phyloP scores from a whole-genome alignment of 2,329 filamentous ascomycete species.

The Trichoderma semiorbis region DNA sequence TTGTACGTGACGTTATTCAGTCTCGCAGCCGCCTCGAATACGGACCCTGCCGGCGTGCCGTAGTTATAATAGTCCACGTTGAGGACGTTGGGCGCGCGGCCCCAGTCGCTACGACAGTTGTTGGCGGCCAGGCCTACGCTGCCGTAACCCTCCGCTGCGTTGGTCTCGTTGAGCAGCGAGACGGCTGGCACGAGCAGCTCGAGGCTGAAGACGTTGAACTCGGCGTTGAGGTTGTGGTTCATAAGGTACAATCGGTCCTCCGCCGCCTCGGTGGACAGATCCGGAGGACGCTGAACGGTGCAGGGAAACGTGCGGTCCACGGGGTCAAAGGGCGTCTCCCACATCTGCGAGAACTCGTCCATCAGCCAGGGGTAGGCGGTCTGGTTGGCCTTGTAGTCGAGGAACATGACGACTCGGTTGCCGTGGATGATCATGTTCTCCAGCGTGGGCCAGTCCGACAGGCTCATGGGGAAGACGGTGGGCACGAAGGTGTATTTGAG shows the following conservation, averaged over 20 bases:
- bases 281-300: constrained; percentile 70
- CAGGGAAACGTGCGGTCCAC: constrained; percentile 67
- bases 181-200: constrained; percentile 69
- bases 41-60: constrained; percentile 63
- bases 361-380: constrained; percentile 75
- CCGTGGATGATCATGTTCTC: constrained; percentile 68
- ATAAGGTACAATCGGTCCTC: constrained; percentile 70
- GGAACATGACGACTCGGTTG: constrained; percentile 73
- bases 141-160: constrained; percentile 61
- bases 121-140: constrained; percentile 62
- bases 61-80: constrained; percentile 84
- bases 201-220: constrained; percentile 63
- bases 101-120: constrained; percentile 63
- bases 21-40: constrained; percentile 69
- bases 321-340: constrained; percentile 86
- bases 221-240: constrained; percentile 87
- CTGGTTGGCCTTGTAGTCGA: constrained; percentile 84
- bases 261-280: constrained; percentile 52
- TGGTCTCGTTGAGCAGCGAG: constrained; percentile 67
- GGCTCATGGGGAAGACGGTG: constrained; percentile 63
- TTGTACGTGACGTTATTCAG: constrained; percentile 72
- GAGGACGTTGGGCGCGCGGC: constrained; percentile 69
- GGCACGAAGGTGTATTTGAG: constrained; percentile 71
- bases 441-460: constrained; percentile 80
- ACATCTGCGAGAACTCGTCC: constrained; percentile 83